Evolutionary conservation across 2,329 filamentous ascomycete genomes (phyloP), one percentile per base, ranked within the genome.

Genomic region (Fusarium nelsonii): DNA sequence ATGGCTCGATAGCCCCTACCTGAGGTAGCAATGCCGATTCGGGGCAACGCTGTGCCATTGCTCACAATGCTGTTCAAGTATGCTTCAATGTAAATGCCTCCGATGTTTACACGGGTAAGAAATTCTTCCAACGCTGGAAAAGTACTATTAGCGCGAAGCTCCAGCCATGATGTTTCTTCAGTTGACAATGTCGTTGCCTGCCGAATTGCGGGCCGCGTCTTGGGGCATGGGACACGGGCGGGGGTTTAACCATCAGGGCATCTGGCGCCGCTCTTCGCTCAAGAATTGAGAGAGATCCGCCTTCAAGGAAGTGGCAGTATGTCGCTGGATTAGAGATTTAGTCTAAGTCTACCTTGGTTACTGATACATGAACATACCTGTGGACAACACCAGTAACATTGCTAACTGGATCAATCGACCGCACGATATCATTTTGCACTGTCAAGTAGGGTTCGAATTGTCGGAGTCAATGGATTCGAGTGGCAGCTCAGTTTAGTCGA

Each of bases 1-100:
- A 94, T 81, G 5, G 92, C 92, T 52, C 92, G 84, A 76, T 94
- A 96, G 23, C 92, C 92, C 73, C 92, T 92, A 8, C 92, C 92
- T 0, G 91, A 94, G 34, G 90, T 82, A 7, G 92, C 91, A 66
- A 95, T 88, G 12, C 82, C 92, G 65, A 95, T 89, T 68, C 80
- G 81, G 11, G 82, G 82, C 20, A 81, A 71, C n/a, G 72, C 67
- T 6, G 36, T 90, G 88, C 67, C 90, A 76, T 94, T 92, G 77
- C 90, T 90, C 32, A 87, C 78, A 63, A 88, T 79, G 63, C 80
- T 81, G 55, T 90, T 84, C 71, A 97, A 87, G 76, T 93, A 97
- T 1, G 80, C 74, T 4, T 81, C 81, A 4, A 88, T 89, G 77
- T 97, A 90, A 58, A 97, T 93, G 55, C 85, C 88, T 7, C 84